These are phyloP conservation scores for Mycena galopus DNA, from an alignment of 768 basidiomycete species.

Conservation along the genomic window DNA sequence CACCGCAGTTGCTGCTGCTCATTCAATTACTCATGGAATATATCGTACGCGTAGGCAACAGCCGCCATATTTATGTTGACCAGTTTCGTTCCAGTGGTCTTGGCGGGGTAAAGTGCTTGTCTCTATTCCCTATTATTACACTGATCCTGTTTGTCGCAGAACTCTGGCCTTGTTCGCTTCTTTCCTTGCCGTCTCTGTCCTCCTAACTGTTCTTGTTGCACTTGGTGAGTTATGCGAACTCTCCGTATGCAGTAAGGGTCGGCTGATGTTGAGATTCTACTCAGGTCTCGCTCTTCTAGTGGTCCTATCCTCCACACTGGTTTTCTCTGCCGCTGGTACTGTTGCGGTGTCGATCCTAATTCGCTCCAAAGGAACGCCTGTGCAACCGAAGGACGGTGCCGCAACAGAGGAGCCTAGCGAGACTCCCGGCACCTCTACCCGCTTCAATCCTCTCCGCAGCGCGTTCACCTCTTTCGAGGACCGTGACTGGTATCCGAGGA, in stretches of 20 bases:
- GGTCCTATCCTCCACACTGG: not conserved
- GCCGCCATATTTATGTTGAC: not conserved
- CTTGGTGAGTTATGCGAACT: not conserved
- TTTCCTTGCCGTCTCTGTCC: not conserved
- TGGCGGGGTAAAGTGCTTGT: not conserved
- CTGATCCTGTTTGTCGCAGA: not conserved
- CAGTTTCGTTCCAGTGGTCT: constrained; percentile 8
- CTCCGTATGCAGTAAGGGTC: not conserved
- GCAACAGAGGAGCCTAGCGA: not conserved
- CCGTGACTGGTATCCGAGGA: not conserved
- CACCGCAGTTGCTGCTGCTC: not conserved
- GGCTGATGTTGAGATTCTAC: not conserved
- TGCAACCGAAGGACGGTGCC: not conserved
- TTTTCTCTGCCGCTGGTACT: not conserved
- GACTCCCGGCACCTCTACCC: not conserved
- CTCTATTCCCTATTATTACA: too few relatives aligned
- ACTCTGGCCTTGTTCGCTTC: not conserved
- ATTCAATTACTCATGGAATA: not conserved
- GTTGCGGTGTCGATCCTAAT: not conserved
- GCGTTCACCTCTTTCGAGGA: not conserved
- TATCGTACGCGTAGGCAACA: not conserved
- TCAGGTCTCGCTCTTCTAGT: constrained; percentile 5
- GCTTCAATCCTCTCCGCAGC: not conserved
- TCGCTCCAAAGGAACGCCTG: not conserved
- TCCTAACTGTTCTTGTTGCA: not conserved